A percentile compares a stretch with the other conserved stretches of the same genome.
These are phyloP conservation scores for Helicostylum pulchrum DNA, from an alignment of 192 early-diverging fungal genomes.

Conservation along the genomic window DNA sequence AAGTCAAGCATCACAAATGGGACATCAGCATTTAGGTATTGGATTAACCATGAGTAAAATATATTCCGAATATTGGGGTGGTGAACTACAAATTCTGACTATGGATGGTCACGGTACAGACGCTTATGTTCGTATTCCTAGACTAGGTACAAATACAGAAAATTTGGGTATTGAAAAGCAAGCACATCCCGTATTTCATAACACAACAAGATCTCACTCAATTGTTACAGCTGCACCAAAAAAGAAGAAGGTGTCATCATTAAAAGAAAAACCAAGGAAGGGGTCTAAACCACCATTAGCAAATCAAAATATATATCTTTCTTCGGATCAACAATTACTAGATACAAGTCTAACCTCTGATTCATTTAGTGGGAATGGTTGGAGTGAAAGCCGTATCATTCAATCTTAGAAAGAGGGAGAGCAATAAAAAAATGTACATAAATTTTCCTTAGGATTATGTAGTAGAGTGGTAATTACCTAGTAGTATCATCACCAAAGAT, in stretches of 20 bases:
- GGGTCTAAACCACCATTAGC: neutral
- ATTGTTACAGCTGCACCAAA: neutral
- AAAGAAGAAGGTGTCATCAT: neutral
- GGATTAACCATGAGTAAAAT: conserved; percentile 88
- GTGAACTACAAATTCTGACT: conserved; percentile 70
- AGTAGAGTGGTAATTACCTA: too few species aligned
- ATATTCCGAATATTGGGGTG: conserved; percentile 96
- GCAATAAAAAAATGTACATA: neutral
- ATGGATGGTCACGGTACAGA: conserved; percentile 93
- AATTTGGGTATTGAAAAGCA: conserved; percentile 37
- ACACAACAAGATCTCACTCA: neutral
- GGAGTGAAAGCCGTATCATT: conserved; percentile 15
- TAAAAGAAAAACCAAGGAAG: neutral
- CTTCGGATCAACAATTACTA: neutral
- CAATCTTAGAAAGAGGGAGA: conserved; percentile 3
- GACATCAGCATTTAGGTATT: conserved; percentile 64
- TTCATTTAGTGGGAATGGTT: conserved; percentile 15
- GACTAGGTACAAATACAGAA: conserved; percentile 67
- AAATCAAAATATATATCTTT: neutral
- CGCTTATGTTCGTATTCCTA: conserved; percentile 77
- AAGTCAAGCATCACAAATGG: conserved; percentile 20
- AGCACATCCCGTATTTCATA: conserved; percentile 12
- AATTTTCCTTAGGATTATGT: too few species aligned
- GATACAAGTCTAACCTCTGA: conserved; percentile 3
- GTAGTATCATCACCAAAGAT: too few species aligned